Percentiles rank a stretch among this genome's conserved stretches.
Evolutionary conservation across 2,329 filamentous ascomycete genomes (phyloP).

Genomic region (Stemphylium lycopersici): DNA sequence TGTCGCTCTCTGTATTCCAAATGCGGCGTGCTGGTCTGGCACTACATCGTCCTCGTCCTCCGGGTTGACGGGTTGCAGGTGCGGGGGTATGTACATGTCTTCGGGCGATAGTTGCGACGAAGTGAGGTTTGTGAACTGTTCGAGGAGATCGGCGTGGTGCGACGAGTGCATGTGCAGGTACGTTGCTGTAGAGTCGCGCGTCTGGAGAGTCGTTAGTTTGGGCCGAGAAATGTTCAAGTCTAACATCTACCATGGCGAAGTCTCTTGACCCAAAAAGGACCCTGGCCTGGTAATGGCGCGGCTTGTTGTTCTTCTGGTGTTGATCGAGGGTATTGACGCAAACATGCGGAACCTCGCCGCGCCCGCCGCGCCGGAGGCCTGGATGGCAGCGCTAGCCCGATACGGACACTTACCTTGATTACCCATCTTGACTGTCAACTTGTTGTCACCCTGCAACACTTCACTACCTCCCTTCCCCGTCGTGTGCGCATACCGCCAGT

Average conservation of each 20-base stretch:
- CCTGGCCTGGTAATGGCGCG: neutral
- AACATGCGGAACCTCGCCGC: constrained; percentile 2
- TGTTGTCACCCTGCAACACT: neutral
- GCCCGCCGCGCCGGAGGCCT: neutral
- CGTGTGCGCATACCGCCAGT: too few species aligned
- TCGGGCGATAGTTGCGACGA: constrained; percentile 56
- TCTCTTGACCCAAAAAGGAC: too few species aligned
- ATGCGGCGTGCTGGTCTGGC: constrained; percentile 85
- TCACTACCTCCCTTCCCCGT: too few species aligned
- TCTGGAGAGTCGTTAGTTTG: constrained; percentile 43
- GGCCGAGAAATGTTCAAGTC: too few species aligned
- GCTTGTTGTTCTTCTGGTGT: neutral
- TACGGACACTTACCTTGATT: neutral
- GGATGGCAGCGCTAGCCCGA: constrained; percentile 7
- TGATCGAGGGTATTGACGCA: neutral
- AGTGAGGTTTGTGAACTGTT: constrained; percentile 57
- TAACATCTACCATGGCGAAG: too few species aligned
- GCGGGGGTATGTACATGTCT: constrained; percentile 80
- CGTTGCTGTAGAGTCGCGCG: constrained; percentile 76
- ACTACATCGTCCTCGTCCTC: constrained; percentile 90
- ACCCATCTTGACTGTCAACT: neutral
- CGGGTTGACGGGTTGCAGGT: constrained; percentile 82
- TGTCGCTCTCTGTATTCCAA: constrained; percentile 82
- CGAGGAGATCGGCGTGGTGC: constrained; percentile 78
- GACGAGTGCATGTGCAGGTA: constrained; percentile 76